A percentile compares a stretch with the other conserved stretches of the same genome.
Evolutionary conservation across 768 basidiomycete species (phyloP).

Genomic region (Russula vinacea): DNA sequence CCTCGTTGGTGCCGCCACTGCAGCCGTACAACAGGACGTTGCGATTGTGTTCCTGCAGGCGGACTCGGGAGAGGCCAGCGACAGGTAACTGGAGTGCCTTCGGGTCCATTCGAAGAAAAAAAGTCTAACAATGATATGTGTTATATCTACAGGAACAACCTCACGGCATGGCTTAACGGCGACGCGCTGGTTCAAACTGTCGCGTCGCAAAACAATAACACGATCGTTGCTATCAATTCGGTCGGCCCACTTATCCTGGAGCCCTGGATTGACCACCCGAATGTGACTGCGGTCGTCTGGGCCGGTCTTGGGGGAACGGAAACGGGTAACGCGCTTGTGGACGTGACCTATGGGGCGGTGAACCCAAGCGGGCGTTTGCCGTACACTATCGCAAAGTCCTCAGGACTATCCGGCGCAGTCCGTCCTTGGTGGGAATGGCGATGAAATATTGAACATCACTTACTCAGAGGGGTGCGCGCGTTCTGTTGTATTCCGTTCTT

Average conservation of each 20-base stretch:
- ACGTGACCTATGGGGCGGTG: slow-evolving; percentile 70
- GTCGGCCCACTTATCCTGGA: slow-evolving; percentile 71
- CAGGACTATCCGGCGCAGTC: slow-evolving; percentile 51
- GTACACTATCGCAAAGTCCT: slow-evolving; percentile 65
- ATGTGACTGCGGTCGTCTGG: slow-evolving; percentile 57
- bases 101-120: background rate
- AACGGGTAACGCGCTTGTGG: slow-evolving; percentile 58
- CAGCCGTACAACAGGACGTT: slow-evolving; percentile 47
- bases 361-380: slow-evolving; percentile 71
- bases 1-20: slow-evolving; percentile 43
- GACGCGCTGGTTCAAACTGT: slow-evolving; percentile 49
- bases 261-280: slow-evolving; percentile 71
- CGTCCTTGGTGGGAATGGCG: slow-evolving; percentile 31
- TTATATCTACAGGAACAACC: slow-evolving; percentile 32
- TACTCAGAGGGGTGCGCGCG: slow-evolving; percentile 62
- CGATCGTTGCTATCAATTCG: slow-evolving; percentile 75
- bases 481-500: too few species aligned
- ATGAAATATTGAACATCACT: slow-evolving; percentile 46
- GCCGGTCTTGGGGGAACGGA: slow-evolving; percentile 67
- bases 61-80: slow-evolving; percentile 45
- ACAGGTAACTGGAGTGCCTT: slow-evolving; percentile 42
- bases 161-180: slow-evolving; percentile 42
- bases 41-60: slow-evolving; percentile 50
- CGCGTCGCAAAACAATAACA: slow-evolving; percentile 69
- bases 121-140: background rate